These are phyloP conservation scores for Trypanosoma vivax DNA, from an alignment of 208 protist genomes.

Conservation along the genomic window DNA sequence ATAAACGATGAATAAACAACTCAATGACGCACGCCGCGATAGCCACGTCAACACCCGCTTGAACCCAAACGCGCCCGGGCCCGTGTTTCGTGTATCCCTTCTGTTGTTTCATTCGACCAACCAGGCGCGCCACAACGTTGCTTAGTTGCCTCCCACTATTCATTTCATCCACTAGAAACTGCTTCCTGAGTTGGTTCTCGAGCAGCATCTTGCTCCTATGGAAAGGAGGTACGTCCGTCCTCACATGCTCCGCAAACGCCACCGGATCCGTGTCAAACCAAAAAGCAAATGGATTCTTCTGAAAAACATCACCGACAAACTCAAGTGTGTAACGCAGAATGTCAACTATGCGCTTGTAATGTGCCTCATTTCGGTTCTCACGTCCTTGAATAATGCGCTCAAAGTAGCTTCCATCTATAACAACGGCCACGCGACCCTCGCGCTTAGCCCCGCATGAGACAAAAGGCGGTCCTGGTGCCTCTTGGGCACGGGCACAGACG, in stretches of 20 bases:
- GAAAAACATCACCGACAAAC: conserved; percentile 79
- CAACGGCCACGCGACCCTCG: conserved; percentile 53
- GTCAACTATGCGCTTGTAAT: conserved; percentile 48
- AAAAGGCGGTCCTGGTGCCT: conserved; percentile 33
- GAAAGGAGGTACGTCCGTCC: conserved; percentile 63
- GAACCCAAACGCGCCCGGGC: conserved; percentile 75
- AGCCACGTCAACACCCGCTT: conserved; percentile 80
- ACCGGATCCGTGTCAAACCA: conserved; percentile 84
- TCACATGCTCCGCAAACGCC: conserved; percentile 68
- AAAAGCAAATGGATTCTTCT: conserved; percentile 58
- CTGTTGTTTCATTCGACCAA: conserved; percentile 79
- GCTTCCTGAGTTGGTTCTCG: conserved; percentile 45
- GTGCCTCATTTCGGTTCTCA: conserved; percentile 27
- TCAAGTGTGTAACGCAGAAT: conserved; percentile 59
- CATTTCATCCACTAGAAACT: conserved; percentile 73
- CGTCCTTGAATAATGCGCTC: conserved; percentile 53
- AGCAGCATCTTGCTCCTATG: conserved; percentile 53
- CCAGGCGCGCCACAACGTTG: conserved; percentile 75
- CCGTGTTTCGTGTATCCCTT: conserved; percentile 65
- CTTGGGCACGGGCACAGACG: not conserved
- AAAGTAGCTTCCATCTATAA: conserved; percentile 86
- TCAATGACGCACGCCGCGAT: conserved; percentile 73
- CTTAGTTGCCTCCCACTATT: conserved; percentile 55
- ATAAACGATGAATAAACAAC: conserved; percentile 59
- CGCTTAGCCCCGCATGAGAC: conserved; percentile 17